Evolutionary conservation across 228 moss, liverwort and hornwort species (phyloP), one percentile per base, ranked within the genome.

Genomic region (Sphagnum magellanicum): DNA sequence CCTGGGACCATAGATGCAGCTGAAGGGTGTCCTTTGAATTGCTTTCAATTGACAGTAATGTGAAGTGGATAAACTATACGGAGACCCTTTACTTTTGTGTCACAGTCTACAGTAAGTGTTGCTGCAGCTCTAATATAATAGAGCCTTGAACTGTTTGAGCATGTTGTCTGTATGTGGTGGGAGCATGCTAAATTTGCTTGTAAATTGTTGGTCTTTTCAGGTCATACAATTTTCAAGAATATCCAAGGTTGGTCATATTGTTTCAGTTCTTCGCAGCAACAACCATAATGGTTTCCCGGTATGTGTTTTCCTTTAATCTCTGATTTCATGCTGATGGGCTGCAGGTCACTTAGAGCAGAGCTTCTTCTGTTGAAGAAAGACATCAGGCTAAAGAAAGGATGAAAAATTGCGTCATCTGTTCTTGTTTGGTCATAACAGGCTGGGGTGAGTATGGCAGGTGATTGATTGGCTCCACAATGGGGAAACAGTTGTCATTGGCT

Each of bases 211-310:
- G 32, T 32, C 32, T 32, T 32, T 32, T 32, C 75, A 96, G 95
- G 90, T 97, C 63, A 90, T 97, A 53, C 86, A 90, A 69, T 91
- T 97, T 74, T 76, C 86, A 70, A 91, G 97, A 71, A 79, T 97
- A 52, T 82, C 87, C 50, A 91, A 88, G 75, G 82, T 97, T 71
- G 79, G 87, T 50, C 91, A 93, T 57, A 90, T 97, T 60, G 93
- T 97, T 49, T 74, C 87, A 52, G 71, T 82, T 66, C 72, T 97
- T 69, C 87, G 85, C 72, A 87, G 82, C 79, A 93, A 90, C 75
- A 83, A 88, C 32, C 93, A 93, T 65, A 91, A 97, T 75, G 97
- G 97, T 51, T 97, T 85, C 65, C 97, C 97, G 69, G 96, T 96
- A 79, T 77, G 84, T 72, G 68, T 58, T 60, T 15, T 11, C 68